Conservation (phyloP, 495 filamentous ascomycete species). For the Penicilliopsis zonata region DNA sequence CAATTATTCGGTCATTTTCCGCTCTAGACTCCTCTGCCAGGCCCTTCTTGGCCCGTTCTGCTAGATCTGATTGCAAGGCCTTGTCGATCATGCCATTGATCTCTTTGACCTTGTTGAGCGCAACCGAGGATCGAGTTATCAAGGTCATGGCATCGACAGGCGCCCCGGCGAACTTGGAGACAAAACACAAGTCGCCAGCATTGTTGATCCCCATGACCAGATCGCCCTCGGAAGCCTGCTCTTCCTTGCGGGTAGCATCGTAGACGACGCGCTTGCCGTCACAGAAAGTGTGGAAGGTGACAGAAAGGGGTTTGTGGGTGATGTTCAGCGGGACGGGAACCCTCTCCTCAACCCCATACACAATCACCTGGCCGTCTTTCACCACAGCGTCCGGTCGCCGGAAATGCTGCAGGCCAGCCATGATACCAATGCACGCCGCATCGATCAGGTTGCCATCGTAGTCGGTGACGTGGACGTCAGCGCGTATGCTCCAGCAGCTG, state of each 20-base stretch:
- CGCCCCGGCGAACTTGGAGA: slow-evolving; percentile 76
- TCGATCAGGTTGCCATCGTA: slow-evolving; percentile 85
- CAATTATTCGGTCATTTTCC: slow-evolving; percentile 68
- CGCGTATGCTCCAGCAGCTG: slow-evolving; percentile 82
- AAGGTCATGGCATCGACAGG: slow-evolving; percentile 67
- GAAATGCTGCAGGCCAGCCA: slow-evolving; percentile 82
- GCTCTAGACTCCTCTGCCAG: slow-evolving; percentile 69
- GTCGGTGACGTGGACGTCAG: slow-evolving; percentile 79
- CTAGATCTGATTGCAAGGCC: slow-evolving; percentile 63
- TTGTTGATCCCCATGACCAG: slow-evolving; percentile 78
- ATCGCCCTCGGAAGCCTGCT: slow-evolving; percentile 74
- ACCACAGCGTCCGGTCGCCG: slow-evolving; percentile 77
- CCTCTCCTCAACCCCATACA: slow-evolving; percentile 72
- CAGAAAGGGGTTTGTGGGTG: slow-evolving; percentile 78
- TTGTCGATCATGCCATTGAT: slow-evolving; percentile 58
- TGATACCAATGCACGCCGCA: slow-evolving; percentile 70
- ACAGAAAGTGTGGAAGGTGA: slow-evolving; percentile 74
- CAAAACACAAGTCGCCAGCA: slow-evolving; percentile 82
- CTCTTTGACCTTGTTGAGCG: slow-evolving; percentile 66
- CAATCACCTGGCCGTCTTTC: slow-evolving; percentile 65
- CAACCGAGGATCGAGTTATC: slow-evolving; percentile 55
- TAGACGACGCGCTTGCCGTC: slow-evolving; percentile 54
- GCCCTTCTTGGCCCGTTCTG: slow-evolving; percentile 61
- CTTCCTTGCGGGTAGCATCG: slow-evolving; percentile 73
- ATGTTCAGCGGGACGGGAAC: slow-evolving; percentile 82